Percentiles rank a stretch among this genome's conserved stretches.
These are phyloP conservation scores for Populus hybrid DNA, from an alignment of 441 rosid species.

Conservation along the genomic window DNA sequence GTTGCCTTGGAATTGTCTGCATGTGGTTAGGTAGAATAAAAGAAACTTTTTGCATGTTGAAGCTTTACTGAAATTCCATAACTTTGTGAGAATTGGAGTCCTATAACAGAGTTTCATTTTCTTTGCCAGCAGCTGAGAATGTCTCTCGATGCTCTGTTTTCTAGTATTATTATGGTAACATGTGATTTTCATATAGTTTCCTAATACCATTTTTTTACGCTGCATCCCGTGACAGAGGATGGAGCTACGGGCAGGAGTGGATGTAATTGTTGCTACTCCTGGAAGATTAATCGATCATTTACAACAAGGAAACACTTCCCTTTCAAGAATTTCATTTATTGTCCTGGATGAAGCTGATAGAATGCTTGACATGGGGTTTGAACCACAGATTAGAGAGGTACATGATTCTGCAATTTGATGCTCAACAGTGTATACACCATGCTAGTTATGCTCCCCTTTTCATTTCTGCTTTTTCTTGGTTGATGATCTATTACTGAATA, in stretches of 20 bases:
- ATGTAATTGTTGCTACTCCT: slow-evolving; percentile 91
- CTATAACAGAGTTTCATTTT: neutral
- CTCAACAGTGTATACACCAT: neutral
- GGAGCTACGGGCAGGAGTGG: slow-evolving; percentile 74
- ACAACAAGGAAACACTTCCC: slow-evolving; percentile 75
- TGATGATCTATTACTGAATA: neutral
- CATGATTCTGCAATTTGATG: neutral
- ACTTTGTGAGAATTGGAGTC: neutral
- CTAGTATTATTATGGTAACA: neutral
- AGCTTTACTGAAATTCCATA: neutral
- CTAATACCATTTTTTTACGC: slow-evolving; percentile 44
- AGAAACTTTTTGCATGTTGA: neutral
- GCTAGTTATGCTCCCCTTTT: neutral
- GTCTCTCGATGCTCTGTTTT: neutral
- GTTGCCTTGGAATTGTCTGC: neutral
- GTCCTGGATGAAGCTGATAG: slow-evolving; percentile 93
- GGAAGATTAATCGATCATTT: slow-evolving; percentile 87
- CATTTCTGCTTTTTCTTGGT: neutral
- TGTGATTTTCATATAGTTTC: neutral
- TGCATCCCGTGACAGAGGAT: slow-evolving; percentile 68
- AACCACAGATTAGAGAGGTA: slow-evolving; percentile 81
- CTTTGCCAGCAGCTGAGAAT: neutral
- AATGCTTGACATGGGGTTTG: slow-evolving; percentile 95
- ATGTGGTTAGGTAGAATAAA: neutral
- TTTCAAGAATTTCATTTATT: slow-evolving; percentile 68